phyloP scores from a whole-genome alignment of 2,329 filamentous ascomycete species.

The Davidsoniella australis region DNA sequence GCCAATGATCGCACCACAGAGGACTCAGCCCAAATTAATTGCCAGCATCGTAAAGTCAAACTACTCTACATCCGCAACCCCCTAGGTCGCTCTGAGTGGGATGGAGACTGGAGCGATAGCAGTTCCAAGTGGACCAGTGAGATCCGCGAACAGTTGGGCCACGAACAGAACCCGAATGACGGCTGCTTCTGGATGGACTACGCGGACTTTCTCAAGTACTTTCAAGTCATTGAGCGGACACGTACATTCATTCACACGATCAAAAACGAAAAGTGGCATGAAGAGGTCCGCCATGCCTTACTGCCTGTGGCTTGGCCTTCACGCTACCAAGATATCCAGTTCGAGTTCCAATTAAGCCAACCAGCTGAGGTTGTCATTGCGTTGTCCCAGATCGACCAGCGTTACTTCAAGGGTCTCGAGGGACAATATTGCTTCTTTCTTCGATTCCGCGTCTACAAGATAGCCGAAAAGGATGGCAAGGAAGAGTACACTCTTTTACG shows the following conservation, averaged over 20 bases:
- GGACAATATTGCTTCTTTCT: constrained; percentile 35
- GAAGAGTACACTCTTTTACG: too few relatives aligned
- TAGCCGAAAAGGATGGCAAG: too few relatives aligned
- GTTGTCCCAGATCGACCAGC: constrained; percentile 42
- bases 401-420: constrained; percentile 44
- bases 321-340: constrained; percentile 40
- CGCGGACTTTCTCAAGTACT: constrained; percentile 44
- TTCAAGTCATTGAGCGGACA: constrained; percentile 43
- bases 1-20: too few relatives aligned
- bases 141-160: constrained; percentile 37
- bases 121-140: constrained; percentile 25
- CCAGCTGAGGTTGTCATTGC: constrained; percentile 41
- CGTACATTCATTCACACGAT: constrained; percentile 30
- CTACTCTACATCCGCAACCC: constrained; percentile 41
- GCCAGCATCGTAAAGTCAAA: too few relatives aligned
- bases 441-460: background rate
- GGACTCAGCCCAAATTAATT: too few relatives aligned
- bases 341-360: constrained; percentile 37
- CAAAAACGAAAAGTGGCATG: constrained; percentile 37
- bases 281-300: constrained; percentile 42
- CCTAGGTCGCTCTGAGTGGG: constrained; percentile 44
- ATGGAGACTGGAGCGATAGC: constrained; percentile 41
- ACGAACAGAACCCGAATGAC: constrained; percentile 23
- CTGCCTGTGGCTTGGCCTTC: constrained; percentile 45
- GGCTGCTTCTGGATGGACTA: constrained; percentile 49